These are phyloP conservation scores for Plantago major DNA, from an alignment of 257 asterid species.

Conservation along the genomic window DNA sequence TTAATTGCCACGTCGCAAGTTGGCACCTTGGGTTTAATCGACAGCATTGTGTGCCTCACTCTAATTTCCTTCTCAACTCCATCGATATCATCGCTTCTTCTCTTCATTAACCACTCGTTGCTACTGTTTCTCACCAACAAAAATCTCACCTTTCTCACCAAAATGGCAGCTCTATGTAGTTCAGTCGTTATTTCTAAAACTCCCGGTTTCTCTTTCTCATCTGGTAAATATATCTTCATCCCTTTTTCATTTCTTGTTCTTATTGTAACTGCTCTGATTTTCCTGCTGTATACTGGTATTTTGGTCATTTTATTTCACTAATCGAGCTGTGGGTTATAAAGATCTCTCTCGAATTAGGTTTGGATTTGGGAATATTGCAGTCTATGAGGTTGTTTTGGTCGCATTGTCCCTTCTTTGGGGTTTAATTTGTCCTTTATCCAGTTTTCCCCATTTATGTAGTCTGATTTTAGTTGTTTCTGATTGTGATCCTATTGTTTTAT, in stretches of 20 bases:
- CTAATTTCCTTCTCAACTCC: too few relatives aligned
- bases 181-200: slow-evolving; percentile 30
- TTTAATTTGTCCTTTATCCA: too few relatives aligned
- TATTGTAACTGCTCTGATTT: neutral
- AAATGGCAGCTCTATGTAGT: slow-evolving; percentile 47
- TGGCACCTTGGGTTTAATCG: too few relatives aligned
- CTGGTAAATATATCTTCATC: slow-evolving; percentile 28
- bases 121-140: neutral
- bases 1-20: too few relatives aligned
- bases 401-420: too few relatives aligned
- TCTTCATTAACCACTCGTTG: too few relatives aligned
- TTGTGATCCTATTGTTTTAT: too few relatives aligned
- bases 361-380: neutral
- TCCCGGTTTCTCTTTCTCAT: slow-evolving; percentile 27
- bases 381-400: too few relatives aligned
- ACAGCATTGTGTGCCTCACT: too few relatives aligned
- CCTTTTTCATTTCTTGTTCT: neutral
- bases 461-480: too few relatives aligned
- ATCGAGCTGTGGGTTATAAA: neutral
- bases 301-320: neutral
- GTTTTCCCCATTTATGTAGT: too few relatives aligned
- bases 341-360: neutral
- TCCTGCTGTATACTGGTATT: too few relatives aligned
- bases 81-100: slow-evolving; percentile 11
- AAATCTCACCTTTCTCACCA: slow-evolving; percentile 1